Evolutionary conservation across 805 yeast species (phyloP), one percentile per base, ranked within the genome.

Genomic region (Ogataea polymorpha): DNA sequence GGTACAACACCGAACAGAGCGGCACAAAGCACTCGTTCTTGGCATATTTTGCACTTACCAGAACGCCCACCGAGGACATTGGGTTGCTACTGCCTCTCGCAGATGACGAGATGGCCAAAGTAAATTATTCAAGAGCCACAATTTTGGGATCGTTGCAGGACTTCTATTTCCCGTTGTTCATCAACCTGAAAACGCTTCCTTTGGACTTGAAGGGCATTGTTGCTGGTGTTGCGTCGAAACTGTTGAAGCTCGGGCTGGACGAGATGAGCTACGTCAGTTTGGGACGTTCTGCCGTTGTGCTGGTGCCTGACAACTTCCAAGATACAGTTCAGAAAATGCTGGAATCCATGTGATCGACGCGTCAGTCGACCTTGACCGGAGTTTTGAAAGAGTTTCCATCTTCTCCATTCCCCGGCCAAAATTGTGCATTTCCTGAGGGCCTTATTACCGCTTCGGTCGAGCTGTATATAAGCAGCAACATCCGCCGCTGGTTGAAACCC

Each of bases 151-250:
- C 83, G 3, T 61, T 72, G 14, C 73, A 71, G 47, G 86, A 81
- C 52, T 63, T 65, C 27, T 70, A 79, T 35, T 64, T 72, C n/a
- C 86, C 86, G 0, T 63, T 80, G 4, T 63, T 72, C 1, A 71
- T 81, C 15, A 80, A 80, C 54, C 67, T 80, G 44, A 63, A 70
- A 11, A 60, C 62, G 21, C 55, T 80, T 17, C 86, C 86, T 0
- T 58, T 75, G 13, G 80, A 80, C 55, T 66, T 78, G 6, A 77
- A 80, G 16, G 87, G 87, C 29, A 78, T 81, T 35, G 85, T 80
- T 2, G 79, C 85, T 0, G 83, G 84, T 1, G 68, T 81, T 16
- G 84, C 86, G 0, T 62, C 75, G 28, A 68, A 65, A 40, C 57
- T 80, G 17, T 52, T 73, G 15, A 50, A 44, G 8, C 42, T 44